These are phyloP conservation scores for Carex cristatella DNA, from an alignment of 176 grass and related monocot species.

Conservation along the genomic window DNA sequence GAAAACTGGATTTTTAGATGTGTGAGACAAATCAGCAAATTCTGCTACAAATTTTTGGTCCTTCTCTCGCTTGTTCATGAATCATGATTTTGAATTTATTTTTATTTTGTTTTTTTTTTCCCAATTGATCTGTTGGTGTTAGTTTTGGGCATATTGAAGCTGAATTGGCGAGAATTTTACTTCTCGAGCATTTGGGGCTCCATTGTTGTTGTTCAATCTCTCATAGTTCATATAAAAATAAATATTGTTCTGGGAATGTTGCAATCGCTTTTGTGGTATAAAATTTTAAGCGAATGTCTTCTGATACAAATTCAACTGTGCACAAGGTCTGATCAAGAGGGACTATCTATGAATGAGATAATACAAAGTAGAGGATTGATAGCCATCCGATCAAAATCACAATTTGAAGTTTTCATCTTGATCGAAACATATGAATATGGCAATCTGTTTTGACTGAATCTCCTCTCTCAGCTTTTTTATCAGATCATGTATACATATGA, in stretches of 20 bases:
- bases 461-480: neutral
- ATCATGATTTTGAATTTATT: neutral
- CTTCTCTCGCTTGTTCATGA: conserved; percentile 16
- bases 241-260: neutral
- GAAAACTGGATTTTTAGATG: conserved; percentile 79
- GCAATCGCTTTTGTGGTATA: no score
- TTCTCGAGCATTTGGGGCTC: neutral
- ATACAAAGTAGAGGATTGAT: neutral
- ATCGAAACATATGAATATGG: neutral
- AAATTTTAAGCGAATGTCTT: neutral
- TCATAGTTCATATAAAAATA: conserved; percentile 6
- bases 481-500: neutral
- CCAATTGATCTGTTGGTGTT: conserved; percentile 8
- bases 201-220: neutral
- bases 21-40: conserved; percentile 35
- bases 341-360: neutral
- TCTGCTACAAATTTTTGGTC: neutral
- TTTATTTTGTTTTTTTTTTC: neutral
- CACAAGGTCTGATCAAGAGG: neutral
- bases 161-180: neutral
- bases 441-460: conserved; percentile 12
- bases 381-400: neutral
- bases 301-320: neutral
- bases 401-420: neutral
- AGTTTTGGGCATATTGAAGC: neutral